Conservation (phyloP, 371 early-diverging fungal genomes). For the Polyrhizophydium stewartii region DNA sequence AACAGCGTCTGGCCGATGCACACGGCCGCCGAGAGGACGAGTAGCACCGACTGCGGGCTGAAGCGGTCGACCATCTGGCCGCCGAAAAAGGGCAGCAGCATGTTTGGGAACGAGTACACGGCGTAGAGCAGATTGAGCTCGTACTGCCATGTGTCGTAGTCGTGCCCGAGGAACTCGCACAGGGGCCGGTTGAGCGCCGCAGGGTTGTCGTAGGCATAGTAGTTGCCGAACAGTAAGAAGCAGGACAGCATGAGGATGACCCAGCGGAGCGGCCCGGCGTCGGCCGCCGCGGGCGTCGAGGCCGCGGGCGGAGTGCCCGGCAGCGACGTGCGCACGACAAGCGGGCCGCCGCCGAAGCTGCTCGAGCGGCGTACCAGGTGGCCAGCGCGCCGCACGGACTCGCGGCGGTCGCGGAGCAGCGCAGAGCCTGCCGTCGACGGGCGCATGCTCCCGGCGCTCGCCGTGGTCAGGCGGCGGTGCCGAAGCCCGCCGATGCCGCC, state of each 20-base stretch:
- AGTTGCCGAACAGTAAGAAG: slow-evolving; percentile 51
- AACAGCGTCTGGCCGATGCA: slow-evolving; percentile 59
- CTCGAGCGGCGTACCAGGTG: slow-evolving; percentile 22
- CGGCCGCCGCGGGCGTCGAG: too few species aligned
- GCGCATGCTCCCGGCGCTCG: too few species aligned
- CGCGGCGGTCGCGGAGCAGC: too few species aligned
- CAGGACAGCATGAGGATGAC: slow-evolving; percentile 38
- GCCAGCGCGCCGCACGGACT: not conserved
- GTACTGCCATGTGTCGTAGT: slow-evolving; percentile 34
- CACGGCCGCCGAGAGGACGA: slow-evolving; percentile 48
- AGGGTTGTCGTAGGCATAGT: slow-evolving; percentile 59
- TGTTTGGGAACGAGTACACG: slow-evolving; percentile 68
- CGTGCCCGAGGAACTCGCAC: slow-evolving; percentile 22
- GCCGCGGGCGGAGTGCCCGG: too few species aligned
- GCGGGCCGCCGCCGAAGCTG: slow-evolving; percentile 38
- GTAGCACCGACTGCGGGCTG: slow-evolving; percentile 36
- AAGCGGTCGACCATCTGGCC: slow-evolving; percentile 46
- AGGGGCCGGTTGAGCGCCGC: slow-evolving; percentile 51
- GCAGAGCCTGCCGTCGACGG: too few species aligned
- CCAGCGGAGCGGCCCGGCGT: too few species aligned
- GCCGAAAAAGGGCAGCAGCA: slow-evolving; percentile 43
- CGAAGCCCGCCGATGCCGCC: too few species aligned
- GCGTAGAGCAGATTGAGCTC: slow-evolving; percentile 44
- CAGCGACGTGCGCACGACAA: slow-evolving; percentile 14
- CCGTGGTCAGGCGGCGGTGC: too few species aligned